phyloP scores from a whole-genome alignment of 768 basidiomycete species.

The Porpolomopsis calyptriformis region DNA sequence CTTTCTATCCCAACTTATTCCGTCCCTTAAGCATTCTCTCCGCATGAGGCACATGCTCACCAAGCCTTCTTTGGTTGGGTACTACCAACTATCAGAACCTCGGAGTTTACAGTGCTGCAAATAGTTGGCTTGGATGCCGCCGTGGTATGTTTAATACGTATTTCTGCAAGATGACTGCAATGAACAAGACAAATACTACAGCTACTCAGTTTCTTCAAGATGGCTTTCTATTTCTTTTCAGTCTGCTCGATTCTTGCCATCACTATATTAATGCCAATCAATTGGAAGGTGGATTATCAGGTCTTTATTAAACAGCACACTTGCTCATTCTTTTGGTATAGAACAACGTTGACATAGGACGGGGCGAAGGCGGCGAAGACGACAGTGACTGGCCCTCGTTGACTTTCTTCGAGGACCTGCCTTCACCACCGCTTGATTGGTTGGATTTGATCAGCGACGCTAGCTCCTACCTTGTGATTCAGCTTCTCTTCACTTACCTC shows the following conservation, averaged over 20 bases:
- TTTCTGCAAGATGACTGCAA: background rate
- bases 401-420: constrained; percentile 22
- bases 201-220: constrained; percentile 94
- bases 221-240: constrained; percentile 86
- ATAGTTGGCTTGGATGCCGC: constrained; percentile 96
- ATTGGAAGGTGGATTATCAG: constrained; percentile 58
- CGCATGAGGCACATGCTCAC: constrained; percentile 84
- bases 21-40: constrained; percentile 48
- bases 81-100: constrained; percentile 78
- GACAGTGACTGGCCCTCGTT: constrained; percentile 34
- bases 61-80: constrained; percentile 94
- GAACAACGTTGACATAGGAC: constrained; percentile 9
- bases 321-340: background rate
- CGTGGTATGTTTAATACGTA: constrained; percentile 50
- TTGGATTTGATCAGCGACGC: constrained; percentile 85
- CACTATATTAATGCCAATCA: constrained; percentile 87
- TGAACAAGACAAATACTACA: constrained; percentile 19
- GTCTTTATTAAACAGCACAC: background rate
- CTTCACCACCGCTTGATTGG: constrained; percentile 46
- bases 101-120: constrained; percentile 88
- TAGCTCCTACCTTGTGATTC: constrained; percentile 78
- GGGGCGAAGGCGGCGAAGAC: constrained; percentile 29
- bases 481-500: constrained; percentile 88
- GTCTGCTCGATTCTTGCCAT: constrained; percentile 75
- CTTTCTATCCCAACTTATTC: background rate